Base-by-base conservation (phyloP, 106 monocot genomes). In the Platanthera guangdongensis region DNA sequence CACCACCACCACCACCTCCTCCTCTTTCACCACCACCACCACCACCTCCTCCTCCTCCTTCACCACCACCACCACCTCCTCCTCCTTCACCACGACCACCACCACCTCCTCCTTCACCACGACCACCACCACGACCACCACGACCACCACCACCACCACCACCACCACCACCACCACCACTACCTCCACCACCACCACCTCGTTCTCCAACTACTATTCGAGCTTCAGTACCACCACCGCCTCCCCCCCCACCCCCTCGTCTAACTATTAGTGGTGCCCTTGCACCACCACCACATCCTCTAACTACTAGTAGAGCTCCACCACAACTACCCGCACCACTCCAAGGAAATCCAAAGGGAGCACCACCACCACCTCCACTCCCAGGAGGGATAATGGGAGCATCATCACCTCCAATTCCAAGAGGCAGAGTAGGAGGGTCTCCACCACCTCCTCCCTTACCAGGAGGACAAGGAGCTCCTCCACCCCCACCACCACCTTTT, bases 401-500 rank as follows among this genome's bases (percentile, higher is more conserved):
- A 3, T 72, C 82, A 50, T 62, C 72, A 67, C 74, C 76, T 7
- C 60, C 76, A 21, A 6, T 19, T 21, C 75, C 48, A 0, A 52
- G n/a, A 67, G 53, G 15, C 15, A 9, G 25, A 50, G 57, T 25
- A 25, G 25, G 52, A 18, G 77, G 69, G 5, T 70, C 28, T 47
- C 14, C 67, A 4, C 55, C 50, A 25, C 25, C 25, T 25, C 25
- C 25, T 25, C 25, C 25, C 25, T 25, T 25, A 25, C 25, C 25
- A 0, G 25, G 25, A 25, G 25, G 25, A 25, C 25, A 55, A 18
- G 51, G 11, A n/a, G 16, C 52, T 75, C 51, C 81, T 50, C 54
- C 81, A 65, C 75, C 71, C 19, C 73, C 77, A 30, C 83, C 49
- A 1, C 70, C 70, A 15, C 70, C 70, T 70, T 16, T 48, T 6